Conservation (phyloP, 163 green algal species). For the Prototheca wickerhamii region DNA sequence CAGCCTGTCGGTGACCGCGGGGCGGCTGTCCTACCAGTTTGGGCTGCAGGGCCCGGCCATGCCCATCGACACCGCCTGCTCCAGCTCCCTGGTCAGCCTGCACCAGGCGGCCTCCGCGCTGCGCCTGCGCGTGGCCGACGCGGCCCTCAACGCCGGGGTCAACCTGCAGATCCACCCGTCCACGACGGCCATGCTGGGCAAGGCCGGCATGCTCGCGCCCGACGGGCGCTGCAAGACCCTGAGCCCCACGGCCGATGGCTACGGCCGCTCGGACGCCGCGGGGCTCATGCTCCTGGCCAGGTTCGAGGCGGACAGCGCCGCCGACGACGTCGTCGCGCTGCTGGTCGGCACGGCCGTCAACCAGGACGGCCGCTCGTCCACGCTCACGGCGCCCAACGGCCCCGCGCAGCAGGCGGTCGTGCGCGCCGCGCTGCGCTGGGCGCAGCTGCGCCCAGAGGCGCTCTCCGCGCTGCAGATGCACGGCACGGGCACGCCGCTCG, state of each 20-base stretch:
- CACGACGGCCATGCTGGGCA: slow-evolving; percentile 42
- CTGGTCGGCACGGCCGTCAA: slow-evolving; percentile 55
- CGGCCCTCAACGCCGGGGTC: slow-evolving; percentile 48
- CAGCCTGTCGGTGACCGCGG: slow-evolving; percentile 43
- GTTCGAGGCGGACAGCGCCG: slow-evolving; percentile 51
- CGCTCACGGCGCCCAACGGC: slow-evolving; percentile 40
- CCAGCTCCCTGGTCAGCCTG: slow-evolving; percentile 61
- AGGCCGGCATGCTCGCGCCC: slow-evolving; percentile 45
- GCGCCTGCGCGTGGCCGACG: slow-evolving; percentile 9
- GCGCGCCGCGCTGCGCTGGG: slow-evolving; percentile 36
- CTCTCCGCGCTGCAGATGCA: slow-evolving; percentile 28
- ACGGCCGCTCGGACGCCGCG: slow-evolving; percentile 29
- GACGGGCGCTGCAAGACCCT: slow-evolving; percentile 49
- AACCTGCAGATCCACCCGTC: slow-evolving; percentile 44
- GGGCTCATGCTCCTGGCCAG: slow-evolving; percentile 25
- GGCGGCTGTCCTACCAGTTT: slow-evolving; percentile 63
- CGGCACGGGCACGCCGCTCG: slow-evolving; percentile 45
- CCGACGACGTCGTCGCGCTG: slow-evolving; percentile 40
- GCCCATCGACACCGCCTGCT: slow-evolving; percentile 85
- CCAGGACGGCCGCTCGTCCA: slow-evolving; percentile 71
- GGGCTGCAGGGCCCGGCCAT: slow-evolving; percentile 59
- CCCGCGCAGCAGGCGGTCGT: slow-evolving; percentile 61
- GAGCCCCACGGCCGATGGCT: slow-evolving; percentile 25
- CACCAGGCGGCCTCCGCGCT: slow-evolving; percentile 47
- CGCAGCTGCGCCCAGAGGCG: neutral